Conservation (phyloP, 805 yeast genomes). For the Metschnikowia cerradonensis region DNA sequence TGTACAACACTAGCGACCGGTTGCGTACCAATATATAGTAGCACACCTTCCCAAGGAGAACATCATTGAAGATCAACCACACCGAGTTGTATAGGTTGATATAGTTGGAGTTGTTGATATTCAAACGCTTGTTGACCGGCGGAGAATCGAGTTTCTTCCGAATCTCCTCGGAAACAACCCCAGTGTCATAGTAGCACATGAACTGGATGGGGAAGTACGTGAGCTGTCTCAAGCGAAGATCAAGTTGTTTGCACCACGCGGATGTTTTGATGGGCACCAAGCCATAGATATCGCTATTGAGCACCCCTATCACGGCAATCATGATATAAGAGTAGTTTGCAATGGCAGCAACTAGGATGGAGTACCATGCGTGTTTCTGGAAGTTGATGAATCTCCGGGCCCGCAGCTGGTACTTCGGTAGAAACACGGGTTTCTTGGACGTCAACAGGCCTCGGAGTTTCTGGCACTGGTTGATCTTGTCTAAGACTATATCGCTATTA, state of each 20-base stretch:
- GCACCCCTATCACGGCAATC: conserved; percentile 15
- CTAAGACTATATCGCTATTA: conserved; percentile 28
- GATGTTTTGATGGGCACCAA: conserved; percentile 41
- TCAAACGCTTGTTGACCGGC: conserved; percentile 31
- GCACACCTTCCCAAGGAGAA: conserved; percentile 65
- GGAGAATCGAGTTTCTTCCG: conserved; percentile 39
- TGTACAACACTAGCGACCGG: conserved; percentile 31
- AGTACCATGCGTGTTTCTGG: not conserved
- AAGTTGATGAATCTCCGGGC: conserved; percentile 2
- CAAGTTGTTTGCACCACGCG: conserved; percentile 73
- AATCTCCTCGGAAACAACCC: conserved; percentile 31
- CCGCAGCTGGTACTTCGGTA: not conserved
- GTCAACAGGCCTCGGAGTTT: conserved; percentile 5
- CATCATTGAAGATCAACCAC: conserved; percentile 84
- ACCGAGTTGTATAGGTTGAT: conserved; percentile 79
- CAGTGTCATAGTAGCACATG: conserved; percentile 47
- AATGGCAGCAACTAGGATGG: not conserved
- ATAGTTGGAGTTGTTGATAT: conserved; percentile 49
- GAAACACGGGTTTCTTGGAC: not conserved
- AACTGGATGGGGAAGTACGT: conserved; percentile 80
- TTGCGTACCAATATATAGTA: conserved; percentile 18
- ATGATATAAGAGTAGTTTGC: not conserved
- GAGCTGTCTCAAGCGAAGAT: conserved; percentile 69
- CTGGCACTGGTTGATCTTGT: conserved; percentile 31
- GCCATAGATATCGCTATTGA: conserved; percentile 26